Evolutionary conservation across 1,284 basidiomycete species (phyloP).

Genomic region (Acaromyces ingoldii): DNA sequence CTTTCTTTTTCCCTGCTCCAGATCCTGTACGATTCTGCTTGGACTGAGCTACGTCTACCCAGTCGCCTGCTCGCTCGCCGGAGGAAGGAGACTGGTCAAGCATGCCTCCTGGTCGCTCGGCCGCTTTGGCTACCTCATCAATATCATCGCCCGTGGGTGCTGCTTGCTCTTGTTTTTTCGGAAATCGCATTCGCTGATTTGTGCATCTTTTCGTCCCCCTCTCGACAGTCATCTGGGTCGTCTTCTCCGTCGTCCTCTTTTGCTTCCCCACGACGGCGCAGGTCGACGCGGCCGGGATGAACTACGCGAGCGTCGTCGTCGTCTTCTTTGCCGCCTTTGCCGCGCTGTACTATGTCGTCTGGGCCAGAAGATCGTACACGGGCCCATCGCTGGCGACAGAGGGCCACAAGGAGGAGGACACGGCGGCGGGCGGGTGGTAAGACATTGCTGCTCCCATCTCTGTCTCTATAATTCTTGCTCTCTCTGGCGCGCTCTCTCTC

Average conservation of each 20-base stretch:
- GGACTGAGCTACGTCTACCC: constrained; percentile 52
- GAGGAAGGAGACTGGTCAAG: constrained; percentile 47
- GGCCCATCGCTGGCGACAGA: not conserved
- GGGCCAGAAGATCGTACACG: constrained; percentile 4
- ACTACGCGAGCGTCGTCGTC: constrained; percentile 35
- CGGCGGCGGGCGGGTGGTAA: too few relatives aligned
- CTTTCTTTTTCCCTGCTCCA: not conserved
- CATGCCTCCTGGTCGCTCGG: constrained; percentile 53
- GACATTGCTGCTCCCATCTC: too few relatives aligned
- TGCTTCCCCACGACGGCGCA: constrained; percentile 54
- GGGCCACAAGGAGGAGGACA: too few relatives aligned
- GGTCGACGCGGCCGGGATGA: constrained; percentile 53
- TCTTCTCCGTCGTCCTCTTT: constrained; percentile 54
- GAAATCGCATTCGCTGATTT: not conserved
- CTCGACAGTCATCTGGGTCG: constrained; percentile 53
- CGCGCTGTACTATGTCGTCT: constrained; percentile 5
- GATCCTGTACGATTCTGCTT: not conserved
- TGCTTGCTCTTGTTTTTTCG: not conserved
- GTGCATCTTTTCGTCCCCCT: not conserved
- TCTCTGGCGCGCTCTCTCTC: too few relatives aligned
- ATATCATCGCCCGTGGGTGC: constrained; percentile 26
- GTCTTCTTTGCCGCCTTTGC: constrained; percentile 10
- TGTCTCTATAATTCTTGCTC: too few relatives aligned
- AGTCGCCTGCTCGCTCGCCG: constrained; percentile 52
- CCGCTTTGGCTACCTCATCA: constrained; percentile 50